Evolutionary conservation across 163 green algal species (phyloP).

Genomic region (Volvox carteri): DNA sequence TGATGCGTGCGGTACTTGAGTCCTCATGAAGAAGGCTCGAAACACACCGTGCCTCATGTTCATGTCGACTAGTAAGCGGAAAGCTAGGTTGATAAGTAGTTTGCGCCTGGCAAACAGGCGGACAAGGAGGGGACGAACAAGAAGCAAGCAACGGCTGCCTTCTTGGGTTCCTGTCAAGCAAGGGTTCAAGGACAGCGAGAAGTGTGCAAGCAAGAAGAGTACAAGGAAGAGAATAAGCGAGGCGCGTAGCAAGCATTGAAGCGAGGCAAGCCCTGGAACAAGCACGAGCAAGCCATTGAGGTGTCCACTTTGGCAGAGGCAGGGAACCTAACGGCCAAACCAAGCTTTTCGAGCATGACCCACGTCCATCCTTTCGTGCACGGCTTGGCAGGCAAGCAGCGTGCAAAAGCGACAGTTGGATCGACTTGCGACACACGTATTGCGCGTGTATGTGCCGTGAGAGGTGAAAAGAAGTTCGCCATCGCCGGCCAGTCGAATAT

Average conservation of each 20-base stretch:
- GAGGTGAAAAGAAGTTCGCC: too few relatives aligned
- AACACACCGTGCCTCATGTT: too few relatives aligned
- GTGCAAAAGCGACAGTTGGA: neutral
- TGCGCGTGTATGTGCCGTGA: too few relatives aligned
- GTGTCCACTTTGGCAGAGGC: neutral
- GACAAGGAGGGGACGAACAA: slow-evolving; percentile 26
- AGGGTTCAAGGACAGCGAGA: neutral
- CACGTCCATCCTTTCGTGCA: slow-evolving; percentile 8
- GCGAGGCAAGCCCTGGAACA: slow-evolving; percentile 3
- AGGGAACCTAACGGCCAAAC: neutral
- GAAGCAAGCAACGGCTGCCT: slow-evolving; percentile 25
- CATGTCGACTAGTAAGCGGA: neutral
- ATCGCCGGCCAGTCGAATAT: too few relatives aligned
- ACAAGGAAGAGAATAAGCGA: neutral
- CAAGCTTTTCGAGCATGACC: slow-evolving; percentile 18
- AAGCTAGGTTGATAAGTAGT: neutral
- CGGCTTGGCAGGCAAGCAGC: slow-evolving; percentile 23
- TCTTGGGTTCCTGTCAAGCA: slow-evolving; percentile 14
- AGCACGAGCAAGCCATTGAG: slow-evolving; percentile 1
- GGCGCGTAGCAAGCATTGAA: slow-evolving; percentile 14
- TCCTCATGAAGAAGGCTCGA: too few relatives aligned
- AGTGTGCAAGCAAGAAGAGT: slow-evolving; percentile 31
- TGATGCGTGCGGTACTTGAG: too few relatives aligned
- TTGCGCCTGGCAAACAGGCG: slow-evolving; percentile 12
- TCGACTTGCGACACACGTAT: neutral